A percentile compares a stretch with the other conserved stretches of the same genome.
phyloP scores from a whole-genome alignment of 176 grass and related monocot species.

The Oryza brachyantha region DNA sequence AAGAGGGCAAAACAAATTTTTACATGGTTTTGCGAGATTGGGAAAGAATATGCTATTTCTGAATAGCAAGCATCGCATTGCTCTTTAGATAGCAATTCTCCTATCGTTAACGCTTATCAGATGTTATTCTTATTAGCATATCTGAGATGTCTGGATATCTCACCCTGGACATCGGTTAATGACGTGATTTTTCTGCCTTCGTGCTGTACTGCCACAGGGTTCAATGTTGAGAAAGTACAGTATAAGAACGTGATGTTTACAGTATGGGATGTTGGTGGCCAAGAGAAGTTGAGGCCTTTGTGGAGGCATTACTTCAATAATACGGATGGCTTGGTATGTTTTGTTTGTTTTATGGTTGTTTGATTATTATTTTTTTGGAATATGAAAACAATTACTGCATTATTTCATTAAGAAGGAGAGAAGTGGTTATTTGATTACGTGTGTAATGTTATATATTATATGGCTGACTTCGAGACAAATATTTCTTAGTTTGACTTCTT shows the following conservation, averaged over 20 bases:
- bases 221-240: conserved; percentile 87
- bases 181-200: neutral
- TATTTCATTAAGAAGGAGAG: neutral
- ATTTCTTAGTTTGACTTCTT: neutral
- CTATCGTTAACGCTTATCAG: conserved; percentile 1
- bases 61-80: neutral
- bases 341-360: neutral
- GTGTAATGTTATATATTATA: neutral
- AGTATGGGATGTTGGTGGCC: conserved; percentile 84
- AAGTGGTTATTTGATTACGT: neutral
- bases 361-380: neutral
- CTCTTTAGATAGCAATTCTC: neutral
- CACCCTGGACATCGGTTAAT: neutral
- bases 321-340: conserved; percentile 74
- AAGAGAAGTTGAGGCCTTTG: conserved; percentile 78
- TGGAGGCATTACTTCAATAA: conserved; percentile 88
- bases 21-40: neutral
- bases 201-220: conserved; percentile 45
- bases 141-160: neutral
- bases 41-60: neutral
- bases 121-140: neutral
- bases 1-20: neutral
- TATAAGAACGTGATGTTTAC: conserved; percentile 84
- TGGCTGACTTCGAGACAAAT: conserved; percentile 12
- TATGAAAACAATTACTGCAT: neutral